Evolutionary conservation across 2,329 filamentous ascomycete genomes (phyloP), one percentile per base, ranked within the genome.

Genomic region (Atkinsonella texensis): DNA sequence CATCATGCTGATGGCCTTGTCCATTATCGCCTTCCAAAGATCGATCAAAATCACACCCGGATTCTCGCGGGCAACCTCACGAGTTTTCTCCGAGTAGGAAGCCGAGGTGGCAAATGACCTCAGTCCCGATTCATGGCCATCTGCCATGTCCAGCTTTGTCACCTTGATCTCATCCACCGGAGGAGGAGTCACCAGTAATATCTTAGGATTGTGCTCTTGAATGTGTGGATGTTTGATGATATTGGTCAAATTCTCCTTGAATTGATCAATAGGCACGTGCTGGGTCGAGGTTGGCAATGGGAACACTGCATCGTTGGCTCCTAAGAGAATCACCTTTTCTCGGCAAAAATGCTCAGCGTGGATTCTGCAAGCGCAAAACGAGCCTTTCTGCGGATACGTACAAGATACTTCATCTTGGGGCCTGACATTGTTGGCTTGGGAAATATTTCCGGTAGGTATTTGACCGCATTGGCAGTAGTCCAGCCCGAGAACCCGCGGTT

Each of bases 401-500:
- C 84, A 57, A 91, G 67, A 60, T 87, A 84, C 53, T 81, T 78
- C 52, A 90, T 75, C 61, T 75, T 77, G 9, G 80, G 75, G 31
- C 75, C 77, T 2, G 69, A 65, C 23, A 74, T 67, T 1, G 76
- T 72, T 1, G 81, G 80, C n/a, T 79, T 70, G 2, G 87, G 84
- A 57, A 96, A 81, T 57, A 93, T 78, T 42, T 80, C 70, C 0
- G 84, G 76, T 5, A 96, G 71, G 42, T 85, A 74, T 53, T 79
- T 71, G 53, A 95, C 67, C 11, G 83, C 84, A 65, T 95, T 83
- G 38, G 76, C 74, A 2, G 89, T 89, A 62, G 84, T 95, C 73
- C 91, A 96, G 11, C 91, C 91, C 60, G 81, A 86, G 56, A 94
- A 81, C 5, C 93, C 93, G 44, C 89, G 81, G 66, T 96, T 95